A percentile compares a stretch with the other conserved stretches of the same genome.
Evolutionary conservation across 2,329 filamentous ascomycete species (phyloP).

Genomic region (Monosporascus sp.): DNA sequence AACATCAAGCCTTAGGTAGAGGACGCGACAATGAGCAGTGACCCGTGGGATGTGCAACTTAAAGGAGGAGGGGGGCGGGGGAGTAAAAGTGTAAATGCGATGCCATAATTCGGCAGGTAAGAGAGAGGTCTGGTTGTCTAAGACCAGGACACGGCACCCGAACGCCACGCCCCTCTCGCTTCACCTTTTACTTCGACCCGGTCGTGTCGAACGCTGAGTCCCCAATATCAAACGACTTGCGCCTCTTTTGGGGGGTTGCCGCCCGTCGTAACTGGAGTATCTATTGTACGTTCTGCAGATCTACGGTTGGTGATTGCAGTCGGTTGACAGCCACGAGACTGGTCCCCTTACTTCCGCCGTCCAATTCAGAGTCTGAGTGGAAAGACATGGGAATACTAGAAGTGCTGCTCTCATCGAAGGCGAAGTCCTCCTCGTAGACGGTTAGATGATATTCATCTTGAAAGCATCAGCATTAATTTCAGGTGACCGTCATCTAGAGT

Average conservation of each 20-base stretch:
- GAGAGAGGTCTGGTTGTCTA: constrained; percentile 9
- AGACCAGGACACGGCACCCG: neutral
- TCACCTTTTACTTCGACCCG: constrained; percentile 17
- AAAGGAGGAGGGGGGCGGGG: constrained; percentile 35
- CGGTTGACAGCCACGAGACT: too few species aligned
- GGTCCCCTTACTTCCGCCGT: too few species aligned
- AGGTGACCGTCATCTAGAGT: too few species aligned
- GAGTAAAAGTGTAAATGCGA: constrained; percentile 61
- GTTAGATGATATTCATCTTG: too few species aligned
- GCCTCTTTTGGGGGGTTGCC: constrained; percentile 9
- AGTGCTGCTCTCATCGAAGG: constrained; percentile 8
- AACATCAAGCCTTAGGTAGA: constrained; percentile 49
- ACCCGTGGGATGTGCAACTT: constrained; percentile 20
- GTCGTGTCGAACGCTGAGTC: neutral
- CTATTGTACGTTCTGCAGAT: neutral
- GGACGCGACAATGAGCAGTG: constrained; percentile 30
- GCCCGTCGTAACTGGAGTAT: neutral
- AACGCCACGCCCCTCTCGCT: constrained; percentile 5
- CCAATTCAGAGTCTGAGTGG: too few species aligned
- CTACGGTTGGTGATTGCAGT: too few species aligned
- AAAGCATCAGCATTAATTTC: too few species aligned
- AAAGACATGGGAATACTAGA: too few species aligned
- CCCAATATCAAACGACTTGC: constrained; percentile 10
- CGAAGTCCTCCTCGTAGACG: constrained; percentile 9
- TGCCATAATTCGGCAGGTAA: constrained; percentile 62